A percentile compares a stretch with the other conserved stretches of the same genome.
Evolutionary conservation across 345 rosid genomes (phyloP).

Genomic region (Gossypium sturtianum): DNA sequence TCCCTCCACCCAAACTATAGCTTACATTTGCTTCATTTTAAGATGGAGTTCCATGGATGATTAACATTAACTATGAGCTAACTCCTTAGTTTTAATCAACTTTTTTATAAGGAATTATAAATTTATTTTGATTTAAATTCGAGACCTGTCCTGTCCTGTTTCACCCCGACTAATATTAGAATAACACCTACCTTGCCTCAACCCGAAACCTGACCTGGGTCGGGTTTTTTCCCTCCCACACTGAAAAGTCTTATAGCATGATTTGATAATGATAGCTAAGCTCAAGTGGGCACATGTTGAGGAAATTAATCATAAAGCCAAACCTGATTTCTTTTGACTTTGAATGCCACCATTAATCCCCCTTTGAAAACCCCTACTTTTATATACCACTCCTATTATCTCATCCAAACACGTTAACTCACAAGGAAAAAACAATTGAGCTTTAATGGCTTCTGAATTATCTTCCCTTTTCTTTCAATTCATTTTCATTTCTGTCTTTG

Average conservation of each 20-base stretch:
- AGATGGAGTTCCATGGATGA: neutral
- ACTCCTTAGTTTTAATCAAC: too few species aligned
- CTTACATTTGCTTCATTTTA: neutral
- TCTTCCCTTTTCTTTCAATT: neutral
- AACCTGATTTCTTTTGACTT: neutral
- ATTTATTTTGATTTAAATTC: too few species aligned
- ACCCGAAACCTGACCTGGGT: too few species aligned
- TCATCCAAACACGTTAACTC: neutral
- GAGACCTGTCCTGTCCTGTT: too few species aligned
- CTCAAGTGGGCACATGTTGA: neutral
- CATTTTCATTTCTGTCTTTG: neutral
- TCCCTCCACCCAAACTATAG: neutral
- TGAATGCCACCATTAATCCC: neutral
- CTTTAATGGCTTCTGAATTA: neutral
- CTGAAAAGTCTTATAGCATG: neutral
- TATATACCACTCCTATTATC: neutral
- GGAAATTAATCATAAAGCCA: neutral
- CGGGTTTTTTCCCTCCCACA: neutral
- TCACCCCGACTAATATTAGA: too few species aligned
- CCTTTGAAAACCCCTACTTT: neutral
- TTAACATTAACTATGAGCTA: too few species aligned
- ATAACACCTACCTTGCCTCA: too few species aligned
- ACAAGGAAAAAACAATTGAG: neutral
- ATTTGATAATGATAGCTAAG: neutral
- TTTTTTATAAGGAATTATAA: too few species aligned